Evolutionary conservation across 352 stramenopile genomes (phyloP).

Genomic region (Pythium brachiatum): DNA sequence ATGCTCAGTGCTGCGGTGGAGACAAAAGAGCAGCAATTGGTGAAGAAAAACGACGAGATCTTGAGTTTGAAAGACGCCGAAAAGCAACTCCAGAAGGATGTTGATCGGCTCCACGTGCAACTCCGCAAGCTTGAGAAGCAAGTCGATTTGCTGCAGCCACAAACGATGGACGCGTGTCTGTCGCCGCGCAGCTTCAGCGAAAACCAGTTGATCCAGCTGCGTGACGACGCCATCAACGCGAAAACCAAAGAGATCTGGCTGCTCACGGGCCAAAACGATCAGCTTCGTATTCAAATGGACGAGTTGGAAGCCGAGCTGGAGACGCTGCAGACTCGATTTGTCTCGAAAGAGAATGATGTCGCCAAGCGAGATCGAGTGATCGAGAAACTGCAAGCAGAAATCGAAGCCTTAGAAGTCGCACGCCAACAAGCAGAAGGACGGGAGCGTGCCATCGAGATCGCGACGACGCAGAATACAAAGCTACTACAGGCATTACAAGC

Average conservation of each 20-base stretch:
- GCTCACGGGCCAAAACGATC: conserved; percentile 62
- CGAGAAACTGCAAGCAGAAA: conserved; percentile 50
- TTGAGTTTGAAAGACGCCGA: conserved; percentile 27
- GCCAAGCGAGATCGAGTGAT: conserved; percentile 49
- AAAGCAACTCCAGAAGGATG: conserved; percentile 39
- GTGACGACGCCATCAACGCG: conserved; percentile 67
- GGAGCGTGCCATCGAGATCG: conserved; percentile 73
- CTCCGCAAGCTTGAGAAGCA: conserved; percentile 46
- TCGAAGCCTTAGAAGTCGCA: conserved; percentile 52
- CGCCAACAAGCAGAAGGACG: conserved; percentile 51
- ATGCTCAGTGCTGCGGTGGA: conserved; percentile 57
- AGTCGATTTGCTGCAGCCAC: conserved; percentile 37
- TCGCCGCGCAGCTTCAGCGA: conserved; percentile 73
- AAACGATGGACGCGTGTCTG: conserved; percentile 55
- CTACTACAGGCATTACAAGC: conserved; percentile 59
- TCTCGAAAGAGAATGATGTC: conserved; percentile 61
- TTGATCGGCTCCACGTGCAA: conserved; percentile 36
- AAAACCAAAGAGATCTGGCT: conserved; percentile 75
- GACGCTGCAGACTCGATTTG: conserved; percentile 51
- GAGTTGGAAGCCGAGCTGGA: conserved; percentile 62
- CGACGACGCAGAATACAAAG: conserved; percentile 69
- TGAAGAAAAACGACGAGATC: conserved; percentile 39
- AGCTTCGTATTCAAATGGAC: conserved; percentile 61
- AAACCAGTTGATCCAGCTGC: conserved; percentile 68
- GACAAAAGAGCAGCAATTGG: conserved; percentile 44